Conservation (phyloP, 441 rosid species). For the Melastoma candidum region DNA sequence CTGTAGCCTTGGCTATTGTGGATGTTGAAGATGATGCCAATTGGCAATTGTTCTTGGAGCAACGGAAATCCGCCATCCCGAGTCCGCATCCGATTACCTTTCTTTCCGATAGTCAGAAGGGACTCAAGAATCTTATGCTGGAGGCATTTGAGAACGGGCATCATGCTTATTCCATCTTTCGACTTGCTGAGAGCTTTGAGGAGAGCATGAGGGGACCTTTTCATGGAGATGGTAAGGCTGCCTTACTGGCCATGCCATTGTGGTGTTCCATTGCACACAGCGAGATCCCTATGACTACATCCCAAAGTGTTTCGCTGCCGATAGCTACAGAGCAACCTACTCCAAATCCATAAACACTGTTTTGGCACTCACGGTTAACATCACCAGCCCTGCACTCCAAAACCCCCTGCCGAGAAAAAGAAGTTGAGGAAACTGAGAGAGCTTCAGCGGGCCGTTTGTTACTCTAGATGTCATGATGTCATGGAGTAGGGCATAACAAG, state of each 20-base stretch:
- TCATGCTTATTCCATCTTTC: conserved; percentile 66
- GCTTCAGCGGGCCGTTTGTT: conserved; percentile 42
- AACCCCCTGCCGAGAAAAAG: conserved; percentile 33
- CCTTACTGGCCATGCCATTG: conserved; percentile 73
- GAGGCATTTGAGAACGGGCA: conserved; percentile 60
- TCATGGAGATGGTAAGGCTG: conserved; percentile 66
- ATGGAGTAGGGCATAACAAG: conserved; percentile 82
- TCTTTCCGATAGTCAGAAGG: conserved; percentile 71
- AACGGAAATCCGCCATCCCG: conserved; percentile 45
- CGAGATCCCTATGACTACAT: conserved; percentile 54
- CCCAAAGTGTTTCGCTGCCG: conserved; percentile 49
- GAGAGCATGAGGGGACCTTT: conserved; percentile 76
- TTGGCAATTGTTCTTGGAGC: conserved; percentile 84
- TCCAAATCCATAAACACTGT: conserved; percentile 43
- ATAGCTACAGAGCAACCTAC: conserved; percentile 46
- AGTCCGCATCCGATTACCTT: conserved; percentile 52
- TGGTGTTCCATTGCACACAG: conserved; percentile 52
- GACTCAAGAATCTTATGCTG: conserved; percentile 38
- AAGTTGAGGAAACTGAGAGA: conserved; percentile 31
- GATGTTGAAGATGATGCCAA: conserved; percentile 63
- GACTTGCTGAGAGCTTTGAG: conserved; percentile 68
- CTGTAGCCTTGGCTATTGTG: conserved; percentile 67
- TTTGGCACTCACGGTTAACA: conserved; percentile 11
- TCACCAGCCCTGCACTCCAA: conserved; percentile 32
- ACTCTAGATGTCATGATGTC: conserved; percentile 42